These are phyloP conservation scores for Moesziomyces sp. DNA, from an alignment of 1,284 basidiomycete genomes.

Conservation along the genomic window DNA sequence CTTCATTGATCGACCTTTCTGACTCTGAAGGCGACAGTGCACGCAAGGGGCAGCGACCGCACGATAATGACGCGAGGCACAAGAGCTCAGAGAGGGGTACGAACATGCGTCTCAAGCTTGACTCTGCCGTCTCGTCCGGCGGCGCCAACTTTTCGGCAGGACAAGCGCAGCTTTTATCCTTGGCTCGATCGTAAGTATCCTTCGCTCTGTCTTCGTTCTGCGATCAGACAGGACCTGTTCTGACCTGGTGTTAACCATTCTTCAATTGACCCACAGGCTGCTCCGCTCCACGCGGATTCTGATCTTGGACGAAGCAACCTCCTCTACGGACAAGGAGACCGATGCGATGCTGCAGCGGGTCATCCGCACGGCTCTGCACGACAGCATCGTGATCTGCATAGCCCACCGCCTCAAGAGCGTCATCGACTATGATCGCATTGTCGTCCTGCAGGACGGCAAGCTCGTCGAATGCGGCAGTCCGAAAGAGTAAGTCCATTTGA, in stretches of 20 bases:
- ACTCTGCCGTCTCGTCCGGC: conserved; percentile 80
- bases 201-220: no score
- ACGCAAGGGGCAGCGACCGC: not conserved
- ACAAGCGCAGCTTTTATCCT: conserved; percentile 82
- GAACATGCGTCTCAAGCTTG: conserved; percentile 72
- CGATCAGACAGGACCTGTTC: no score
- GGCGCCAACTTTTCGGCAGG: conserved; percentile 87
- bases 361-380: conserved; percentile 23
- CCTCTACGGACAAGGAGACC: conserved; percentile 40
- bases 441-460: conserved; percentile 71
- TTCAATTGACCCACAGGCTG: conserved; percentile 72
- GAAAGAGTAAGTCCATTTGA: conserved; percentile 11
- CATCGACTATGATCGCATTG: conserved; percentile 76
- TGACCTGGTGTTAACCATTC: conserved; percentile 40
- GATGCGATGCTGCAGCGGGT: conserved; percentile 47
- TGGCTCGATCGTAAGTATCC: conserved; percentile 72
- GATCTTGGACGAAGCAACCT: conserved; percentile 83
- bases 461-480: conserved; percentile 82
- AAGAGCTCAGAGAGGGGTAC: not conserved
- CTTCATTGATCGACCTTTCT: conserved; percentile 68
- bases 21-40: conserved; percentile 3
- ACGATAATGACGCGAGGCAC: not conserved
- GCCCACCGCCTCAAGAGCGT: conserved; percentile 48
- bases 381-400: conserved; percentile 69
- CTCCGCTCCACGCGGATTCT: conserved; percentile 80